These are phyloP conservation scores for Rhodotorula sp. DNA, from an alignment of 1,284 basidiomycete species.

Conservation along the genomic window DNA sequence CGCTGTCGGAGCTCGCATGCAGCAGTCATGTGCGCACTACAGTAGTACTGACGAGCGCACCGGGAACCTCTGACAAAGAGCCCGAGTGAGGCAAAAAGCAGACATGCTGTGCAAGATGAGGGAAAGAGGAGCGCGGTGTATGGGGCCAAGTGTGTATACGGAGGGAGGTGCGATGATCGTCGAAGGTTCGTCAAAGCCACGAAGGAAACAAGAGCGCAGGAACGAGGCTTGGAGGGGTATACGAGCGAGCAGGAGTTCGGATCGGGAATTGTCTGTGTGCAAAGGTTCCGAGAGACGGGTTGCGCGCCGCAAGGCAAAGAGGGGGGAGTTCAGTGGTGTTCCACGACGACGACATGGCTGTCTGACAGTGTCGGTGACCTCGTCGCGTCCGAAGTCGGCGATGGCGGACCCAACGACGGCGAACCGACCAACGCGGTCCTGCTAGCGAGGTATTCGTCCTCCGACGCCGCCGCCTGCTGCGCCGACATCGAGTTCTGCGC, in stretches of 20 bases:
- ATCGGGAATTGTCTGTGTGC: slow-evolving; percentile 3
- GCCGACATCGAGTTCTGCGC: background rate
- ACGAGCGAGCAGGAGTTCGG: background rate
- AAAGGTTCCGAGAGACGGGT: background rate
- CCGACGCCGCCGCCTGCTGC: background rate
- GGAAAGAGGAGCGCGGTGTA: background rate
- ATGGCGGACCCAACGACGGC: background rate
- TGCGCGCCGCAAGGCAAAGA: too few species aligned
- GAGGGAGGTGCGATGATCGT: background rate
- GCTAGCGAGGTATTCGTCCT: background rate
- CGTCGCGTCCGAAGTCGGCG: background rate
- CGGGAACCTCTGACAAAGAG: too few species aligned
- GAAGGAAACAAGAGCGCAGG: background rate
- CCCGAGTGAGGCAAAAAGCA: background rate
- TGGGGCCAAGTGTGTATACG: background rate
- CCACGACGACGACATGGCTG: slow-evolving; percentile 5
- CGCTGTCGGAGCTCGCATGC: too few species aligned
- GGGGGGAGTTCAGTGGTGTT: background rate
- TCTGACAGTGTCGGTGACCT: background rate
- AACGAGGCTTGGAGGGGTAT: background rate
- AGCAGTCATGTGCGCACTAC: too few species aligned
- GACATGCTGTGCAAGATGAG: background rate
- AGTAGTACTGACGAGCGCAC: too few species aligned
- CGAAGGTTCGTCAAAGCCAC: background rate
- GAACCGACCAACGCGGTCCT: background rate